Conservation (phyloP, 1,284 basidiomycete species). For the Veloboletus limbatus region DNA sequence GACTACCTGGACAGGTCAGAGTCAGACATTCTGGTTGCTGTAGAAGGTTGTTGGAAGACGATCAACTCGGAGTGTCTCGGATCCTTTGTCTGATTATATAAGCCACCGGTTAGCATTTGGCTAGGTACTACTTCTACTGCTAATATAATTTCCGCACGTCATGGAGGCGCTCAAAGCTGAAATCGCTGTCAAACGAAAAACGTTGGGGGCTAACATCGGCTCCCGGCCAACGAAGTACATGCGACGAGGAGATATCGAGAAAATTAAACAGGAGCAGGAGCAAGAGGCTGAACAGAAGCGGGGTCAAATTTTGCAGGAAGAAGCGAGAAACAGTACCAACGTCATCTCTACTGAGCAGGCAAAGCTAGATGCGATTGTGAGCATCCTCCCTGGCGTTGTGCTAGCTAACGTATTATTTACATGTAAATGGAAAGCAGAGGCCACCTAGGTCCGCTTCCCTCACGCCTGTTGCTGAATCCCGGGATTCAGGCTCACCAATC, state of each 20-base stretch:
- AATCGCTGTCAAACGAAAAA: conserved; percentile 85
- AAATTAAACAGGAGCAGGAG: conserved; percentile 65
- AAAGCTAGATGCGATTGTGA: conserved; percentile 40
- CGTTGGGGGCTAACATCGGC: conserved; percentile 42
- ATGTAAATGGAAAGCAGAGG: conserved; percentile 49
- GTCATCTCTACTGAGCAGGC: conserved; percentile 12
- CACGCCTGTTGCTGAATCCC: conserved; percentile 36
- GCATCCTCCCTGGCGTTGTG: conserved; percentile 28
- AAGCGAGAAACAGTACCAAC: conserved; percentile 31
- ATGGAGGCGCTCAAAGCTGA: conserved; percentile 91
- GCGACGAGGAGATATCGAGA: conserved; percentile 78
- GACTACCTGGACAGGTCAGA: conserved; percentile 52
- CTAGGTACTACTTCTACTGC: too few species aligned
- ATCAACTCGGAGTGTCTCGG: conserved; percentile 42
- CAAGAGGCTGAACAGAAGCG: conserved; percentile 51
- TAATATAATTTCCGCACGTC: too few species aligned
- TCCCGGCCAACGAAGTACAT: conserved; percentile 77
- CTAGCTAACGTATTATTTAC: conserved; percentile 31
- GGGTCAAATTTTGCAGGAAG: conserved; percentile 36
- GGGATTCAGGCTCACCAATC: conserved; percentile 46
- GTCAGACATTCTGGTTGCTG: conserved; percentile 55
- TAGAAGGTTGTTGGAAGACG: conserved; percentile 26
- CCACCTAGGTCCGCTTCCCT: conserved; percentile 40
- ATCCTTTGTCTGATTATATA: conserved; percentile 26
- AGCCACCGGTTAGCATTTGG: conserved; percentile 12